These are phyloP conservation scores for Cryptococcus sp. DNA, from an alignment of 1,284 basidiomycete species.

Conservation along the genomic window DNA sequence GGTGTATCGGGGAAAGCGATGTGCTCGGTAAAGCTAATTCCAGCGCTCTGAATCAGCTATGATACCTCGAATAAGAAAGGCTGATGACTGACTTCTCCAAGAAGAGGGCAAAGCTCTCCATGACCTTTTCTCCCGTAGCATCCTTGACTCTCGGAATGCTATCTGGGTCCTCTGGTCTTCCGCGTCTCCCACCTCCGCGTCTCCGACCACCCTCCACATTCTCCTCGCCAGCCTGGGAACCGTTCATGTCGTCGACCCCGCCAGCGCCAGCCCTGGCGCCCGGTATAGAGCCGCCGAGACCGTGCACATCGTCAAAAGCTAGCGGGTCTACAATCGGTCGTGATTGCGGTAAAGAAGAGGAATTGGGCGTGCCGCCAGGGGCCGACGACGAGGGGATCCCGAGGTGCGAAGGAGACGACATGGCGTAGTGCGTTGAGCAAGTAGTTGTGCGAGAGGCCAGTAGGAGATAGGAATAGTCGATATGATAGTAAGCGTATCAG, in stretches of 20 bases:
- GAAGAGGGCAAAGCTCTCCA: conserved; percentile 86
- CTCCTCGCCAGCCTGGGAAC: conserved; percentile 24
- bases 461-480: background rate
- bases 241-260: conserved; percentile 7
- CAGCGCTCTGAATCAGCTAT: background rate
- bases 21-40: conserved; percentile 73
- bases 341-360: conserved; percentile 35
- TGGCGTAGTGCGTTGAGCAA: conserved; percentile 5
- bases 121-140: conserved; percentile 87
- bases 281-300: conserved; percentile 37
- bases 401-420: conserved; percentile 41
- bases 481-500: background rate
- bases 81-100: conserved; percentile 71
- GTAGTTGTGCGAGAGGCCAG: background rate
- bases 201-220: conserved; percentile 14
- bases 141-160: conserved; percentile 86
- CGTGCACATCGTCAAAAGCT: conserved; percentile 46
- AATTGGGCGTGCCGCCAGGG: conserved; percentile 30
- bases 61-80: background rate
- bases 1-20: conserved; percentile 73
- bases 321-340: conserved; percentile 41
- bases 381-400: conserved; percentile 40
- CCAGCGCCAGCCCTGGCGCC: conserved; percentile 8
- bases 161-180: conserved; percentile 51
- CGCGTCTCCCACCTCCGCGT: conserved; percentile 13